Evolutionary conservation across 1,139 yeast species (phyloP).

Genomic region (Debaryomyces robertsiae): DNA sequence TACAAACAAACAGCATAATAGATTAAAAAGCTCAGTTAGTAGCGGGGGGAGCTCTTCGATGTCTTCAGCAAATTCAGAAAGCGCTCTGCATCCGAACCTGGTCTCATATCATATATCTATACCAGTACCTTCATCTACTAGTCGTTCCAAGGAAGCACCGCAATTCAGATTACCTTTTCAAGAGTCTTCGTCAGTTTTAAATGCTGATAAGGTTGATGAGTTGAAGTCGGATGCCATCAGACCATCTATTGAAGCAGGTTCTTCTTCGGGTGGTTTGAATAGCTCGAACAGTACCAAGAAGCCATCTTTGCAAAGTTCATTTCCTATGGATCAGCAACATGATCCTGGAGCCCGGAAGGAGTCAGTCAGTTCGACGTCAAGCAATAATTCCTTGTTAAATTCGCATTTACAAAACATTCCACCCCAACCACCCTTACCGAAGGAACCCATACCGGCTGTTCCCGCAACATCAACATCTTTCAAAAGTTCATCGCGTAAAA

Average conservation of each 20-base stretch:
- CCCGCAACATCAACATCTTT: slow-evolving; percentile 41
- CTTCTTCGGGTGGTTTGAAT: background rate
- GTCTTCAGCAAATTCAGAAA: slow-evolving; percentile 8
- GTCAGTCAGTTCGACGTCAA: slow-evolving; percentile 33
- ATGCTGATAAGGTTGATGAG: background rate
- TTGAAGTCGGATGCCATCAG: background rate
- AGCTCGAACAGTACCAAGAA: background rate
- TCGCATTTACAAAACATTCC: slow-evolving; percentile 51
- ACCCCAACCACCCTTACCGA: slow-evolving; percentile 56
- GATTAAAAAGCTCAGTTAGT: slow-evolving; percentile 18
- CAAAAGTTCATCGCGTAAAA: slow-evolving; percentile 37
- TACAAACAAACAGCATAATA: slow-evolving; percentile 13
- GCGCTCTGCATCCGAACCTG: slow-evolving; percentile 1
- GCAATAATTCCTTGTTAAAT: slow-evolving; percentile 31
- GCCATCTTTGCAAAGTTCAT: background rate
- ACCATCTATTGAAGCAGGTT: background rate
- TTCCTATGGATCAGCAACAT: background rate
- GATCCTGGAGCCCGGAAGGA: slow-evolving; percentile 24
- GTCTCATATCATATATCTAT: slow-evolving; percentile 17
- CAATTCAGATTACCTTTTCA: slow-evolving; percentile 69
- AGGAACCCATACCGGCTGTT: slow-evolving; percentile 51
- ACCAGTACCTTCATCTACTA: slow-evolving; percentile 25
- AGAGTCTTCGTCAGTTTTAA: slow-evolving; percentile 26
- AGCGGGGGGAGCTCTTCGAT: slow-evolving; percentile 14
- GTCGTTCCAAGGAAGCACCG: slow-evolving; percentile 39